phyloP scores from a whole-genome alignment of 2,329 filamentous ascomycete genomes.

The Ophioceras dolichostomum region DNA sequence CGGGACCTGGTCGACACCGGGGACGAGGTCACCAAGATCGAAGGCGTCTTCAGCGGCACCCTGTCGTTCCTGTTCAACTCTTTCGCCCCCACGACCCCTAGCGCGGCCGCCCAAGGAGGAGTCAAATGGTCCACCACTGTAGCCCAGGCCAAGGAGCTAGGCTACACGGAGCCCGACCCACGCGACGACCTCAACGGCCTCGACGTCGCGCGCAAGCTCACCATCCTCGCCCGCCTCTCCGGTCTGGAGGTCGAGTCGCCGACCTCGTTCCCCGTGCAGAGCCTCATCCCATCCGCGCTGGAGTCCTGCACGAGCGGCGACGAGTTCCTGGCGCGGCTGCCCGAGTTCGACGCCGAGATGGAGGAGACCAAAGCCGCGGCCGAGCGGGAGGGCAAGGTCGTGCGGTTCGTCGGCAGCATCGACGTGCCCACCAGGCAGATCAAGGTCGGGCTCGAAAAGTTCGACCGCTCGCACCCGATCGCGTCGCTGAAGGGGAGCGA shows the following conservation, averaged over 20 bases:
- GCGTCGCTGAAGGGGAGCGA: constrained; percentile 92
- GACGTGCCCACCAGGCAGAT: constrained; percentile 71
- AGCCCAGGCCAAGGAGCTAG: constrained; percentile 79
- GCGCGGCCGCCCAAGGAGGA: too few species aligned
- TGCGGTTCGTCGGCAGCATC: constrained; percentile 88
- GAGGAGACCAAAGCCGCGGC: constrained; percentile 77
- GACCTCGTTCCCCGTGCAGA: constrained; percentile 86
- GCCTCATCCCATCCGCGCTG: constrained; percentile 78
- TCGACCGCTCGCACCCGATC: constrained; percentile 80
- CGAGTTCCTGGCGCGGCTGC: constrained; percentile 73
- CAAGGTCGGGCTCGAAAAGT: constrained; percentile 86
- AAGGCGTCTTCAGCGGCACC: constrained; percentile 94
- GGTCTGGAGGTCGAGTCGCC: constrained; percentile 74
- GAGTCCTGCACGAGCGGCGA: constrained; percentile 65
- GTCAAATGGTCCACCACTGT: constrained; percentile 89
- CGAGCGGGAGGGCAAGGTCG: constrained; percentile 77
- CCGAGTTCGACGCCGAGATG: constrained; percentile 82
- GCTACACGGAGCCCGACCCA: constrained; percentile 84
- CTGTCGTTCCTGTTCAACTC: constrained; percentile 98
- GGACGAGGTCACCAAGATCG: constrained; percentile 81
- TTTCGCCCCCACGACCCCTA: constrained; percentile 70
- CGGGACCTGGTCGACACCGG: constrained; percentile 92
- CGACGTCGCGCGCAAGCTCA: constrained; percentile 90
- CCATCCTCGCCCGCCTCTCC: constrained; percentile 78
- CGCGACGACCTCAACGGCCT: constrained; percentile 78